Base-by-base conservation (phyloP, 495 filamentous ascomycete genomes). In the Acidiella bohemica region DNA sequence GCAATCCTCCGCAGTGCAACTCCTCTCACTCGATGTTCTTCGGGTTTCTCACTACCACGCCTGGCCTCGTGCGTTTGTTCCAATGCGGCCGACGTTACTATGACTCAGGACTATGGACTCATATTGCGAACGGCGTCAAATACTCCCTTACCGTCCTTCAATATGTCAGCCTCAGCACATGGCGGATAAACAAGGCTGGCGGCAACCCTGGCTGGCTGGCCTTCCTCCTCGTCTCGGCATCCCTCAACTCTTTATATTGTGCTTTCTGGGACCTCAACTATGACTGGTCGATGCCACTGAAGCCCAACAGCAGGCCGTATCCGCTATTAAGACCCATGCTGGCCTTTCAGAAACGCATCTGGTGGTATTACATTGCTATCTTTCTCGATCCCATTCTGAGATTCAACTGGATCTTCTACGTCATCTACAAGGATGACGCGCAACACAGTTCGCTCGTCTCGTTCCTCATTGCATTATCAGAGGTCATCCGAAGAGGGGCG, bases 201-300 rank as follows among this genome's bases (percentile, higher is more conserved):
- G 55, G 62, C 2, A 71, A 75, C 21, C 67, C 70, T 52, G 76
- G 72, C 0, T n/a, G n/a, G n/a, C n/a, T n/a, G n/a, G n/a, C n/a
- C n/a, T 50, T 82, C 16, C 95, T 93, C 56, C 78, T 93, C 44
- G 68, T 73, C 2, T 84, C 83, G 48, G 82, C 83, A 2, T 63
- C 72, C 12, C 60, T 93, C 46, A 96, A 94, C 56, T 69, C 76
- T 18, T 62, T 88, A 11, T 95, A 94, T 55, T 78, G 69, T 55
- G 81, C 73, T 1, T 67, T 93, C n/a, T 97, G 90, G 90, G 90
- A 97, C 51, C 53, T 97, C n/a, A 73, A 79, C 41, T 93, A 95
- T 81, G 90, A 97, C 60, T 96, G 87, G 77, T 24, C 26, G 24
- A 42, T 41, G 28, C 29, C 38, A 24, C 10, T 41, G 23, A 38